These are phyloP conservation scores for Penicillium sp. DNA, from an alignment of 2,329 filamentous ascomycete genomes.

Conservation along the genomic window DNA sequence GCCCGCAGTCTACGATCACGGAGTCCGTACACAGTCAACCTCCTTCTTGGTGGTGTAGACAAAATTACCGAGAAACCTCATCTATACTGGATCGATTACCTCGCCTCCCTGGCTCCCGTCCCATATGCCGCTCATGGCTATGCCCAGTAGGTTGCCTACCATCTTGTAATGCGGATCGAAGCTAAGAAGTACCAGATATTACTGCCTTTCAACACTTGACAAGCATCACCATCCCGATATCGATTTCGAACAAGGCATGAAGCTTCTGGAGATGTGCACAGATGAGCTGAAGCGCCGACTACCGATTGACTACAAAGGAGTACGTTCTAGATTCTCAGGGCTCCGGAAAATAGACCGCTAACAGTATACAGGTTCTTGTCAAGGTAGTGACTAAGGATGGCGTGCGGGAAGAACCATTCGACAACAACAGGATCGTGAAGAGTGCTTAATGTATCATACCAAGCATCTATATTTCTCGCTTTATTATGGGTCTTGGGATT, in stretches of 20 bases:
- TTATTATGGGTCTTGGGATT: conserved; percentile 35
- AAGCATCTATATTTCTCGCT: conserved; percentile 33
- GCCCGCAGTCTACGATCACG: conserved; percentile 87
- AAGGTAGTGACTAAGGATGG: conserved; percentile 97
- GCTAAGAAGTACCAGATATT: conserved; percentile 68
- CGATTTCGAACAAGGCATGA: conserved; percentile 83
- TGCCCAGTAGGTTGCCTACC: conserved; percentile 73
- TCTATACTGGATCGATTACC: conserved; percentile 96
- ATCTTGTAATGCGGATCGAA: conserved; percentile 1
- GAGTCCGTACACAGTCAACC: conserved; percentile 95
- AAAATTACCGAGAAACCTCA: conserved; percentile 88
- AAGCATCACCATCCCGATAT: conserved; percentile 99
- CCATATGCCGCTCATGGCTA: conserved; percentile 98
- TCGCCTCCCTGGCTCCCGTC: conserved; percentile 83
- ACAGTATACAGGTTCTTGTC: conserved; percentile 59
- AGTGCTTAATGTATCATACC: conserved; percentile 50
- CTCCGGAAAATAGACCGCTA: conserved; percentile 18
- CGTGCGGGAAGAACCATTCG: conserved; percentile 81
- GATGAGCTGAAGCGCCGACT: conserved; percentile 96
- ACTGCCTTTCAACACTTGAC: conserved; percentile 95
- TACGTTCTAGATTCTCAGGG: conserved; percentile 49
- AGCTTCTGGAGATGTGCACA: conserved; percentile 91
- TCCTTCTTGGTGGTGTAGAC: conserved; percentile 92
- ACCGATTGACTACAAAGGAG: conserved; percentile 98
- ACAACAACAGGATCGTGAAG: conserved; percentile 70